A percentile compares a stretch with the other conserved stretches of the same genome.
Conservation (phyloP, 169 alveolate species). For the Plasmodium vivax region DNA sequence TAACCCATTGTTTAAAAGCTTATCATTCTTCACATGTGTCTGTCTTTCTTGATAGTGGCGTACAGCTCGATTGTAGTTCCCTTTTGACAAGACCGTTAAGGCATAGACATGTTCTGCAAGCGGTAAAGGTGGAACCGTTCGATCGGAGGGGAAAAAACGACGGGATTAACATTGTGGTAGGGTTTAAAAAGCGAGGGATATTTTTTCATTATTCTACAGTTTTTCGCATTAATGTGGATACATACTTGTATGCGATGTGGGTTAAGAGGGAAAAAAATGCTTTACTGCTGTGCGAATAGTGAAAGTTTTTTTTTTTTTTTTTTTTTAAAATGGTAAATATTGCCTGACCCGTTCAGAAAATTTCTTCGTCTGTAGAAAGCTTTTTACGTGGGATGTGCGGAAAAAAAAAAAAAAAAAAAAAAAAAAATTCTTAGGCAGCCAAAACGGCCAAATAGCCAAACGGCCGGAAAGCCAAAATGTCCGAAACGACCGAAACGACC, state of each 20-base stretch:
- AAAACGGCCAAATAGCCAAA: not conserved
- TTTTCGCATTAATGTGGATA: not conserved
- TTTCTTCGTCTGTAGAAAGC: not conserved
- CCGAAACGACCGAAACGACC: not conserved
- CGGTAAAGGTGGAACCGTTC: not conserved
- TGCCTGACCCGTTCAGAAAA: slow-evolving; percentile 3
- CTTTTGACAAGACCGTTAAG: not conserved
- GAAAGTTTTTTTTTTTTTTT: not conserved
- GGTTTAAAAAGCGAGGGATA: not conserved
- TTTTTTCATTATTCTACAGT: not conserved
- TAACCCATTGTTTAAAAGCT: not conserved
- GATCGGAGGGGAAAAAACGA: not conserved
- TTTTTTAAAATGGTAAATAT: not conserved
- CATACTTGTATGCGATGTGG: not conserved
- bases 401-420: not conserved
- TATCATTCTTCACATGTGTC: not conserved
- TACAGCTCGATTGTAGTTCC: not conserved
- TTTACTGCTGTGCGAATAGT: not conserved
- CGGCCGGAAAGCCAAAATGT: not conserved
- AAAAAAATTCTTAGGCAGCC: not conserved
- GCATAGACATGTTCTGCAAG: slow-evolving; percentile 16
- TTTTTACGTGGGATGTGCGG: not conserved
- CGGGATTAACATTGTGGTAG: not conserved
- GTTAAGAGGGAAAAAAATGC: not conserved
- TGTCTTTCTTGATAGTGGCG: not conserved